Evolutionary conservation across 1,284 basidiomycete species (phyloP), one percentile per base, ranked within the genome.

Genomic region (Cryptococcus sp.): DNA sequence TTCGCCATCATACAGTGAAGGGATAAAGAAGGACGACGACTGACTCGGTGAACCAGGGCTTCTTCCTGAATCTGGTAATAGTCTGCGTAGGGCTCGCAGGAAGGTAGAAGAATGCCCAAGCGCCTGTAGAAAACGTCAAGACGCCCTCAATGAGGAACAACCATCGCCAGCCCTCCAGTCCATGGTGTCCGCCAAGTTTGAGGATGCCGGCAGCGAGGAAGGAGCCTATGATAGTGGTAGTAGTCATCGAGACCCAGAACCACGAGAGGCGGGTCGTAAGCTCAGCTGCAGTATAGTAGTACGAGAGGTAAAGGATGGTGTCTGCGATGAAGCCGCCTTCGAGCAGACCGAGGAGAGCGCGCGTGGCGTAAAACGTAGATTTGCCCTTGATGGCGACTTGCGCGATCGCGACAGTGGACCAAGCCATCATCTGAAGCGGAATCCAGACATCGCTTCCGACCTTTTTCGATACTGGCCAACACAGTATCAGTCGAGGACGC

Each of bases 281-380:
- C 56, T 80, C 78, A 17, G 57, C 57, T 38, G 61, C 20, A n/a
- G 60, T 73, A 61, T 75, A 80, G 64, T 66, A 81, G 62, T 80
- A 80, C 19, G 62, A 68, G 3, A 80, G 61, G 63, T 79, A 81
- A 1, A 80, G 64, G 49, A 80, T 72, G 11, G 71, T 68, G 57
- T 79, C 78, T 2, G 79, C 75, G 13, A 82, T 73, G 55, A 80
- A 79, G 0, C 79, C 79, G 3, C 65, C 75, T 60, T 80, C 77
- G 16, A 70, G 64, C 23, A 78, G 62, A 25, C 77, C 77, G 25
- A 81, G 70, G 19, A 78, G 53, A 48, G 68, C 69, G 7, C 78
- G 68, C 7, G 75, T 69, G 6, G 67, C 67, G 48, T 70, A 72
- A 67, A 77, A 79, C 2, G 66, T 67, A 0, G 60, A 50, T 46